Percentiles rank a stretch among this genome's conserved stretches.
These are phyloP conservation scores for Phyllosticta capitalensis DNA, from an alignment of 2,329 filamentous ascomycete genomes.

Conservation along the genomic window DNA sequence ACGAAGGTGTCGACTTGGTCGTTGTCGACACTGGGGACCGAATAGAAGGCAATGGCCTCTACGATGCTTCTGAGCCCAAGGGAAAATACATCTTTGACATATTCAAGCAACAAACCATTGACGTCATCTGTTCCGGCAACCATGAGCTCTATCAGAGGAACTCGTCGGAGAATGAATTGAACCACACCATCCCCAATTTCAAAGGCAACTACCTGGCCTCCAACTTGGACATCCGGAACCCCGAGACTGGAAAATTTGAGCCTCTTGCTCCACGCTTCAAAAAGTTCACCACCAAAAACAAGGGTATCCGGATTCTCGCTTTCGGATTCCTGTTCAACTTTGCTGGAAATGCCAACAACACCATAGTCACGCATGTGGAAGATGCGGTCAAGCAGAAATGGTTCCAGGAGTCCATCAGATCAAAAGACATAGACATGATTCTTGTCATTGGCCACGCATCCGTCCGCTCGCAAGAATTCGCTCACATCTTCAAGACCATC, in stretches of 20 bases:
- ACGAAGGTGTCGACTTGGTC: conserved; percentile 71
- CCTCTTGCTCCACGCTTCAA: conserved; percentile 75
- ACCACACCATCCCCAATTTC: conserved; percentile 74
- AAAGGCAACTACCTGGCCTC: conserved; percentile 74
- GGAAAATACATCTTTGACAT: conserved; percentile 85
- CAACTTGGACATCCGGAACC: conserved; percentile 81
- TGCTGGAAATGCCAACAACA: conserved; percentile 82
- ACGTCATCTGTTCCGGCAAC: conserved; percentile 80
- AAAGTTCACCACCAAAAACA: conserved; percentile 87
- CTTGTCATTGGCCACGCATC: conserved; percentile 80
- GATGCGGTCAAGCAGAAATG: conserved; percentile 74
- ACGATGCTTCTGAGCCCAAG: conserved; percentile 80
- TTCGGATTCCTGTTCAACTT: conserved; percentile 97
- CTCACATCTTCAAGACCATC: conserved; percentile 68
- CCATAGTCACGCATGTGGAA: conserved; percentile 68
- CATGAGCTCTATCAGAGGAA: conserved; percentile 85
- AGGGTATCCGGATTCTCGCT: conserved; percentile 70
- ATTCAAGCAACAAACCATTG: conserved; percentile 70
- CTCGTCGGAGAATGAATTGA: conserved; percentile 68
- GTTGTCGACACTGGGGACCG: conserved; percentile 92
- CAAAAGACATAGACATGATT: conserved; percentile 73
- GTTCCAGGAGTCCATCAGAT: conserved; percentile 79
- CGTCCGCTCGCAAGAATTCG: conserved; percentile 70
- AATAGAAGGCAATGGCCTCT: conserved; percentile 88
- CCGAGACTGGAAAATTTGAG: conserved; percentile 57